A percentile compares a stretch with the other conserved stretches of the same genome.
phyloP scores from a whole-genome alignment of 1,284 basidiomycete genomes.

The Tilletiaria anomala region DNA sequence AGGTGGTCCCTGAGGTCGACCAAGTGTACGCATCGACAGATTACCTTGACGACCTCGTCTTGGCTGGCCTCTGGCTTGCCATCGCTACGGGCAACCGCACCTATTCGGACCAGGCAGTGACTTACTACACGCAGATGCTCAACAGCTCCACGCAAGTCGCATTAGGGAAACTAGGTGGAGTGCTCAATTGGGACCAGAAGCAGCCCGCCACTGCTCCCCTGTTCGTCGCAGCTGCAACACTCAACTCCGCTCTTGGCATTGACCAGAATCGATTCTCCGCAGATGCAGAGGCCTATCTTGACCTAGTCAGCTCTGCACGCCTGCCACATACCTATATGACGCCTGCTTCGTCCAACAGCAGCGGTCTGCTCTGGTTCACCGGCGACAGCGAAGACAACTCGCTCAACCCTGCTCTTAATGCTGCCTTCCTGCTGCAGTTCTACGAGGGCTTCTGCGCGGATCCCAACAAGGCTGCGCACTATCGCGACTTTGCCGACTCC shows the following conservation, averaged over 20 bases:
- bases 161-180: conserved; percentile 32
- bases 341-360: conserved; percentile 40
- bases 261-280: conserved; percentile 55
- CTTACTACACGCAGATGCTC: conserved; percentile 46
- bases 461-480: conserved; percentile 47
- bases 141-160: not conserved
- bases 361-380: conserved; percentile 61
- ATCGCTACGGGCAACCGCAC: conserved; percentile 53
- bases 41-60: conserved; percentile 44
- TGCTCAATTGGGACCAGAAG: conserved; percentile 82
- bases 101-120: conserved; percentile 54
- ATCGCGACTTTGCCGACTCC: conserved; percentile 56
- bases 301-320: conserved; percentile 51
- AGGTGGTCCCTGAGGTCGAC: conserved; percentile 52
- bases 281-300: conserved; percentile 62
- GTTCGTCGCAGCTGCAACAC: conserved; percentile 45
- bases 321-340: conserved; percentile 38
- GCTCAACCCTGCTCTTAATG: conserved; percentile 71
- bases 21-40: conserved; percentile 58
- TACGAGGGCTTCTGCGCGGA: conserved; percentile 53
- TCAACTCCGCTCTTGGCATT: conserved; percentile 48
- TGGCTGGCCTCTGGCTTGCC: conserved; percentile 63
- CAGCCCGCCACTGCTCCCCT: conserved; percentile 60
- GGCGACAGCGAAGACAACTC: conserved; percentile 65
- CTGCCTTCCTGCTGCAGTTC: conserved; percentile 62